Conservation (phyloP, 2,329 filamentous ascomycete genomes). For the Trichophyton mentagrophytes region DNA sequence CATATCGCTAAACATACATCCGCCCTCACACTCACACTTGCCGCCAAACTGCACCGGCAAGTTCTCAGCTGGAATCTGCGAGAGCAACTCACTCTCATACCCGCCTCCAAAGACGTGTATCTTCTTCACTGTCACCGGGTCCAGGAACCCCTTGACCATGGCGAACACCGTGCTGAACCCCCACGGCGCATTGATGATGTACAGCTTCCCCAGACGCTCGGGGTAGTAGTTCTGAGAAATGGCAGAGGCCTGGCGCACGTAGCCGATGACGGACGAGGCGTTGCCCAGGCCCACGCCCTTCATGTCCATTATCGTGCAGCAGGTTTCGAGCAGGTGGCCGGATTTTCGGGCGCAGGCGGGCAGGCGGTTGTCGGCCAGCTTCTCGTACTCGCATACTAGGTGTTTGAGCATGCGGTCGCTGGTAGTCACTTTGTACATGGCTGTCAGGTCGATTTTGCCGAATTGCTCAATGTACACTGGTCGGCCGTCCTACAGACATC, state of each 20-base stretch:
- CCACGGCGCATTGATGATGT: constrained; percentile 97
- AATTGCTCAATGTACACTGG: constrained; percentile 95
- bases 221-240: constrained; percentile 99
- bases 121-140: constrained; percentile 92
- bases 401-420: constrained; percentile 91
- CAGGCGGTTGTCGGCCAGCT: constrained; percentile 79
- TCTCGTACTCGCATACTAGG: constrained; percentile 95
- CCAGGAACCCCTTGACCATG: constrained; percentile 84
- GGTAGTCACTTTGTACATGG: constrained; percentile 87
- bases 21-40: constrained; percentile 64
- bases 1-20: constrained; percentile 74
- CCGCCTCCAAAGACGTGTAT: constrained; percentile 74
- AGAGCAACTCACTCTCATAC: constrained; percentile 74
- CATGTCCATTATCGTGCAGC: constrained; percentile 96
- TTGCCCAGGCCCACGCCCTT: constrained; percentile 82
- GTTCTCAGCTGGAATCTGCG: constrained; percentile 79
- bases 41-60: constrained; percentile 79
- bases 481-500: constrained; percentile 61
- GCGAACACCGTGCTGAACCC: constrained; percentile 78
- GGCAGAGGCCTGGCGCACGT: constrained; percentile 69
- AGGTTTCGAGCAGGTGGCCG: constrained; percentile 84
- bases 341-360: constrained; percentile 91
- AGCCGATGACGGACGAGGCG: constrained; percentile 72
- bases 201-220: constrained; percentile 87
- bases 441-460: constrained; percentile 78